Base-by-base conservation (phyloP, 2,329 filamentous ascomycete species). In the Diaporthe vexans region DNA sequence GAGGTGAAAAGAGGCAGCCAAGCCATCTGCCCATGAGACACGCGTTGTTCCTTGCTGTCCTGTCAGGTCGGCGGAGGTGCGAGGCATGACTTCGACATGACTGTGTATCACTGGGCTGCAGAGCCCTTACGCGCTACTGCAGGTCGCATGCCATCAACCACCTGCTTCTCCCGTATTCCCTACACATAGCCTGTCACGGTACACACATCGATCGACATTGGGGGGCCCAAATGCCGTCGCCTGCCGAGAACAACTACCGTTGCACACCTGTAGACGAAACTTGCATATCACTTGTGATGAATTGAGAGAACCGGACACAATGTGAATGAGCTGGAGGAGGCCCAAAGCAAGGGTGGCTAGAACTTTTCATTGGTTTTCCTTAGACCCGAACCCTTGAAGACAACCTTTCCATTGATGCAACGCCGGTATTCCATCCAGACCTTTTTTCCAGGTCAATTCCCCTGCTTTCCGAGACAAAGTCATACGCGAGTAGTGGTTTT, bases 401-500 rank as follows among this genome's bases (percentile, higher is more conserved):
- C 73, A 76, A 75, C 75, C 73, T 69, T 75, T 75, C 73, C 70
- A 33, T 65, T 73, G 61, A 73, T n/a, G 26, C 46, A 70, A 74
- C 74, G 74, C 74, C 74, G 52, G 40, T 58, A 43, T 58, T 74
- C 74, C 74, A 74, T 74, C 69, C 69, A 63, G 74, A 76, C 74
- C 74, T 24, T 46, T 67, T 71, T 71, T n/a, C 35, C 46, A 61
- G 68, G 74, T 74, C 74, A 33, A 58, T 43, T 71, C 29, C 40
- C 72, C 43, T 57, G 57, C 51, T 54, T 63, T 51, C 71, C 33
- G 70, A 63, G 67, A 65, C 61, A 56, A 61, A 43, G 63, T 63
- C 52, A 43, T 68, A 73, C 56, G 71, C 65, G 59, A 54, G 40
- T 57, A 67, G 56, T 51, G 54, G 35, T 74, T 71, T 52, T 56